Evolutionary conservation across 352 stramenopile genomes (phyloP), one percentile per base, ranked within the genome.

Genomic region (Phytophthora chlamydospora): DNA sequence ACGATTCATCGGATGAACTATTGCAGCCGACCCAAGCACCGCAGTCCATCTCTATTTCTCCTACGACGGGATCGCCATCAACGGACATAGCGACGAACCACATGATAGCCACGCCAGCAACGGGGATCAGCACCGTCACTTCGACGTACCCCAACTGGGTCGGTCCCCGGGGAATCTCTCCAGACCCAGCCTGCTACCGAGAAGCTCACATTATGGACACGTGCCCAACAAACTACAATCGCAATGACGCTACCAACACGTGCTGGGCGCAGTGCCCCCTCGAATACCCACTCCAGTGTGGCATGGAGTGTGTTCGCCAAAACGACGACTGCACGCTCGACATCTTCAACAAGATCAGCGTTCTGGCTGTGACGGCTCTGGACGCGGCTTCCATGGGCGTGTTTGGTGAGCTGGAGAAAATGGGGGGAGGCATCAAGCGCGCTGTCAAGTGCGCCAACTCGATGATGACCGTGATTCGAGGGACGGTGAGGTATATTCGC

Each of bases 261-360:
- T 76, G 67, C 57, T 80, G 71, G 71, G 59, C 65, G 6, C 40
- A 76, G 52, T 82, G 69, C 33, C 73, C 73, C 4, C 29, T 80
- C 24, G 66, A 71, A 40, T 83, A 83, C 57, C 74, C 74, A 1
- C 62, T 83, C 14, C 43, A 75, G 32, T 81, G 75, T 27, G 68
- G 60, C 45, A 73, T 76, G 68, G 68, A 75, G 52, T 83, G 73
- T 40, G 48, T 81, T 34, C 73, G 55, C 12, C 73, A 81, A 49
- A 81, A 75, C 66, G 49, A 64, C 33, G 72, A 80, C 53, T 80
- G 72, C 43, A 61, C 48, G 27, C 35, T 45, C 5, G 59, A 66
- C 27, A 49, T 81, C 6, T 4, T 74, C 24, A 41, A 38, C 2
- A 75, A 76, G 46, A 17, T 71, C 17, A 44, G 13, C 2, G 19